These are phyloP conservation scores for Pythium brassicae DNA, from an alignment of 352 stramenopile species.

Conservation along the genomic window DNA sequence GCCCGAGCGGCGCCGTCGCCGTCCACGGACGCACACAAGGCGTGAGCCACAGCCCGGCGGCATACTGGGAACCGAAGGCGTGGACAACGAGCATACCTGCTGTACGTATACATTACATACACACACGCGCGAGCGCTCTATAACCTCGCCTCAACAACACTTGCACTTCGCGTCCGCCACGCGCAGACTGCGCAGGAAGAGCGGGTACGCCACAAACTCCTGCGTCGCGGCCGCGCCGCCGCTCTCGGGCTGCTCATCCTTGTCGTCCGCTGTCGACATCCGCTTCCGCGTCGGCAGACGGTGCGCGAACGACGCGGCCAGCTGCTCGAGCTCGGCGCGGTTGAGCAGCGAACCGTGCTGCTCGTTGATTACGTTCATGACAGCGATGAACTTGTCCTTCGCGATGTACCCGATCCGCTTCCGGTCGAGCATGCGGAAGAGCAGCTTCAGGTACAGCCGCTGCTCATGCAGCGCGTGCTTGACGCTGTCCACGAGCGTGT, in stretches of 20 bases:
- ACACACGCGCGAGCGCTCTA: slow-evolving; percentile 1
- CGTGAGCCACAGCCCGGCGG: no score
- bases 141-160: slow-evolving; percentile 16
- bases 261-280: slow-evolving; percentile 16
- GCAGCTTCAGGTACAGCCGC: slow-evolving; percentile 73
- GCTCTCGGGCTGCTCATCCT: slow-evolving; percentile 9
- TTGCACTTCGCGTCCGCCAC: slow-evolving; percentile 42
- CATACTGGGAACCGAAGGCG: no score
- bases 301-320: slow-evolving; percentile 56
- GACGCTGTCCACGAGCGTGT: slow-evolving; percentile 62
- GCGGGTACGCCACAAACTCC: slow-evolving; percentile 58
- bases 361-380: slow-evolving; percentile 74
- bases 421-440: slow-evolving; percentile 75
- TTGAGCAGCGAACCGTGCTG: slow-evolving; percentile 59
- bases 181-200: slow-evolving; percentile 66
- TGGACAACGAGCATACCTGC: no score
- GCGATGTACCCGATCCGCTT: slow-evolving; percentile 59
- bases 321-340: slow-evolving; percentile 54
- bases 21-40: no score
- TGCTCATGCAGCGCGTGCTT: slow-evolving; percentile 78
- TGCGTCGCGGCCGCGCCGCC: slow-evolving; percentile 4
- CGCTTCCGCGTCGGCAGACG: slow-evolving; percentile 18
- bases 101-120: no score
- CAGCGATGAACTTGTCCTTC: slow-evolving; percentile 65
- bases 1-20: not conserved